Percentiles rank a stretch among this genome's conserved stretches.
phyloP scores from a whole-genome alignment of 345 rosid genomes.

The Salix arbutifolia region DNA sequence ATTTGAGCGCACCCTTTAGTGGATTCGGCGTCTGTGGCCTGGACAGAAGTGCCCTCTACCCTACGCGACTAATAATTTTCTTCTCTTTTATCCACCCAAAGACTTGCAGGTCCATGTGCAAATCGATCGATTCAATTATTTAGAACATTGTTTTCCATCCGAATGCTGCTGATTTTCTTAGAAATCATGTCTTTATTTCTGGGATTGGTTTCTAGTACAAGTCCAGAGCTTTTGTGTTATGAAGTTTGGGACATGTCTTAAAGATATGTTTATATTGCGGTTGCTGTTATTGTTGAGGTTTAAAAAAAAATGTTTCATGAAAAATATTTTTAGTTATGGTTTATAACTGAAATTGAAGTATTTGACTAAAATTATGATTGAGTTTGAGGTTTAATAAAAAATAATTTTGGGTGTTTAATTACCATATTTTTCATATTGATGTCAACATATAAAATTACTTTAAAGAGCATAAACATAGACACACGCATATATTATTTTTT shows the following conservation, averaged over 20 bases:
- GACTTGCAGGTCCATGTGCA: background rate
- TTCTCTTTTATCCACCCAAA: background rate
- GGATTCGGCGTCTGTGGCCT: constrained; percentile 26
- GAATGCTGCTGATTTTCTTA: background rate
- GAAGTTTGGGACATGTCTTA: background rate
- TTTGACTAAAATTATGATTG: too few relatives aligned
- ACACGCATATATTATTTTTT: too few relatives aligned
- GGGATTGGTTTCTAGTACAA: background rate
- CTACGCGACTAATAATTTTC: constrained; percentile 9
- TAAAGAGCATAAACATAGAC: too few relatives aligned
- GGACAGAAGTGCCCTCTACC: constrained; percentile 25
- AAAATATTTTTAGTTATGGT: too few relatives aligned
- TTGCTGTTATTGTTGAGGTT: too few relatives aligned
- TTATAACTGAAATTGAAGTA: too few relatives aligned
- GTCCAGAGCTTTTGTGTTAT: background rate
- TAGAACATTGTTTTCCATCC: background rate
- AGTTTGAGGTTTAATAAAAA: too few relatives aligned
- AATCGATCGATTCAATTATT: background rate
- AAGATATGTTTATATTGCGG: too few relatives aligned
- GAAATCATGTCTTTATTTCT: background rate
- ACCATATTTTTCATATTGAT: too few relatives aligned
- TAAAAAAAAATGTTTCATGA: too few relatives aligned
- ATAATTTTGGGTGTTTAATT: too few relatives aligned
- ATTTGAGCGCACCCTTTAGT: constrained; percentile 19
- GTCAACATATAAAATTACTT: too few relatives aligned